phyloP scores from a whole-genome alignment of 1,284 basidiomycete species.

The Rhodofomes roseus region DNA sequence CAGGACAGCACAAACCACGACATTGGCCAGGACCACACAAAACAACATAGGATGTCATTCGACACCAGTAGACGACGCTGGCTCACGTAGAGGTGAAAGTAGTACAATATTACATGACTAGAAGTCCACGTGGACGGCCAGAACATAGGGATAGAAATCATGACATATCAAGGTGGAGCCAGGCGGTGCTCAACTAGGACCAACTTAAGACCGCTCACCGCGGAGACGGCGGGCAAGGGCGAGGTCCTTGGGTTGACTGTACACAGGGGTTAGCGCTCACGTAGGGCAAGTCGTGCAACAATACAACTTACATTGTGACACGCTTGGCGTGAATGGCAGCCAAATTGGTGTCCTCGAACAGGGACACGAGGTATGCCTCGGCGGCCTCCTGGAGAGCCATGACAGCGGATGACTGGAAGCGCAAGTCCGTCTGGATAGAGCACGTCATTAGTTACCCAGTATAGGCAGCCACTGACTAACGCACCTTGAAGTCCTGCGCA shows the following conservation, averaged over 20 bases:
- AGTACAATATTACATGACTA: not conserved
- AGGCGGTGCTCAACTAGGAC: not conserved
- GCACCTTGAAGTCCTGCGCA: constrained; percentile 89
- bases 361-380: constrained; percentile 90
- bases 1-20: not conserved
- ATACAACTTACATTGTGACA: constrained; percentile 57
- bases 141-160: not conserved
- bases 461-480: constrained; percentile 22
- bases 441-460: constrained; percentile 1
- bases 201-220: constrained; percentile 63
- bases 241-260: constrained; percentile 66
- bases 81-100: not conserved
- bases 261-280: not conserved
- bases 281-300: not conserved
- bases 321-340: constrained; percentile 87
- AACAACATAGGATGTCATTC: not conserved
- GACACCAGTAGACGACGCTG: not conserved
- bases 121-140: not conserved
- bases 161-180: not conserved
- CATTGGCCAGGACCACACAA: not conserved
- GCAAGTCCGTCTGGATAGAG: constrained; percentile 66
- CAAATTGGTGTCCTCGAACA: constrained; percentile 84
- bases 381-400: constrained; percentile 89
- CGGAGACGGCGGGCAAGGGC: constrained; percentile 77
- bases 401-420: constrained; percentile 92